Evolutionary conservation across 306 rosid genomes (phyloP), one percentile per base, ranked within the genome.

Genomic region (Lablab purpureus): DNA sequence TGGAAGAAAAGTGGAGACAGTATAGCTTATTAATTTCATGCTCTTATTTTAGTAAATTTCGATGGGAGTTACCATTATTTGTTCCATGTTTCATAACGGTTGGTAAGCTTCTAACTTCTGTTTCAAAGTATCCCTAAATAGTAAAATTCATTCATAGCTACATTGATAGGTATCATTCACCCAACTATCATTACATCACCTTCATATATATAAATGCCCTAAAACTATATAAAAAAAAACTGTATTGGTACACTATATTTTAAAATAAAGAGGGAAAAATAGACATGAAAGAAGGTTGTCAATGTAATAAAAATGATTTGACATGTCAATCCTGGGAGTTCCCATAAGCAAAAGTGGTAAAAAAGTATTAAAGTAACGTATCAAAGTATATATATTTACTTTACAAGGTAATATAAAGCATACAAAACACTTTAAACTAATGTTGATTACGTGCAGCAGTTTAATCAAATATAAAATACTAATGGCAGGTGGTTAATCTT

Each of bases 91-190:
- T 6, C 4, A 47, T 76, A 30, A 32, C 21, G 51, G 52, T 60
- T 14, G 30, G 41, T 23, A 59, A 68, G 34, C 49, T 34, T 78
- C 36, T 56, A 19, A 73, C 60, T 68, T 56, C 27, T 36, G 60
- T 47, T 66, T 73, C 67, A 73, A 32, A 47, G 66, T 22, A 52
- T 71, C 30, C 74, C 10, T 66, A 83, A 58, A n/a, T 56, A 19
- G 62, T 41, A 50, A 52, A 50, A 49, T 23, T 12, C 9, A 77
- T 56, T 56, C 27, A 23, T 25, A 56, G 40, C 43, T 30, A 54
- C 13, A 40, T 9, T 9, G 12, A 17, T 63, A 18, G 9, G 11
- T 46, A 34, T 9, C 69, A 5, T 9, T 9, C 10, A 3, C 14
- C 47, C 1, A 34, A n/a, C 2, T 36, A n/a, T n/a, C 70, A 18